Evolutionary conservation across 768 basidiomycete genomes (phyloP), one percentile per base, ranked within the genome.

Genomic region (Boletus rex-veris): DNA sequence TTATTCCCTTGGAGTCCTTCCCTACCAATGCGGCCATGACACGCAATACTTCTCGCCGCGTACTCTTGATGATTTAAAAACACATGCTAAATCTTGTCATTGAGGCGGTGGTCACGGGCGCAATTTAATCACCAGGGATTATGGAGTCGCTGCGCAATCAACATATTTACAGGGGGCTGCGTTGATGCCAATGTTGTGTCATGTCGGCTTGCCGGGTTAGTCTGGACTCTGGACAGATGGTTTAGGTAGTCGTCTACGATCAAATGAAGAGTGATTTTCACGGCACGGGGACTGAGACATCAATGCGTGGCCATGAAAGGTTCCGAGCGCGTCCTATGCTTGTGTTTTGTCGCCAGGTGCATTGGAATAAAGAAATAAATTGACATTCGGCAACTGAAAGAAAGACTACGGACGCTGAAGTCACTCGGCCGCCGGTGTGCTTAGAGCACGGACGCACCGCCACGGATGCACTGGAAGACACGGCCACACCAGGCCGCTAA

Each of bases 381-480:
- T 14, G 26, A 5, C 9, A 28, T 21, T 21, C 14, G 16, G 5
- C 9, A 18, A 31, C 21, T 12, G 11, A 26, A 37, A 16, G 36
- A 15, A 14, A n/a, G 37, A n/a, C n/a, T 28, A 6, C 1, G 33
- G 33, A 35, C 6, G 33, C 14, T 35, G 33, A 38, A 38, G 37
- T 5, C 6, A 26, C 12, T 44, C 16, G 19, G 14, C 28, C 31
- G 8, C 11, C 11, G 24, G 24, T 5, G 24, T 24, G 24, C 11
- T 10, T 33, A 33, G 33, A 33, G 33, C 33, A 33, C 4, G 3
- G 21, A 49, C 26, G 26, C 58, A 55, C 53, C 16, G 58, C 53
- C 53, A 60, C 33, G 9, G 31, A 9, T 5, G 26, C 58, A 60
- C 58, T 26, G 50, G 42, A 57, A 50, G 48, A 19, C 48, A 58